These are phyloP conservation scores for Flaveria linearis DNA, from an alignment of 129 eudicot species.

Conservation along the genomic window DNA sequence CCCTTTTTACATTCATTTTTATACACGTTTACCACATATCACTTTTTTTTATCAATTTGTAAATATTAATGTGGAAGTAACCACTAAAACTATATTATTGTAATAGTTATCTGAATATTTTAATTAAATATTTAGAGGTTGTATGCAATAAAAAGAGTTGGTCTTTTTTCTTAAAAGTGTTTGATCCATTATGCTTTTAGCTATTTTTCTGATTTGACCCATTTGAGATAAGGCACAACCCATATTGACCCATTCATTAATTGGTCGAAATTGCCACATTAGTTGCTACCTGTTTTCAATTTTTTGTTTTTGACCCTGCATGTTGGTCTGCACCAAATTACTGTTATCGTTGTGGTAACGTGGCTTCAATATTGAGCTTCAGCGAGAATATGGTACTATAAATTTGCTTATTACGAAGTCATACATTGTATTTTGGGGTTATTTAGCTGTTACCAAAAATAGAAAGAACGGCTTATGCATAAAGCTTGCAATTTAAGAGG, in stretches of 20 bases:
- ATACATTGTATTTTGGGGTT: neutral
- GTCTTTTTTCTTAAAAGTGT: neutral
- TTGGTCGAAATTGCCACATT: neutral
- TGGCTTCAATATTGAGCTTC: conserved; percentile 96
- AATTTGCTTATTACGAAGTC: neutral
- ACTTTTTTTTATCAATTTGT: neutral
- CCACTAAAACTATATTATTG: neutral
- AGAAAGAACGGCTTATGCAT: neutral
- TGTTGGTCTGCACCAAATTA: conserved; percentile 99
- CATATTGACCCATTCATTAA: neutral
- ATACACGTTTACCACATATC: neutral
- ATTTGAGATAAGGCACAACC: neutral
- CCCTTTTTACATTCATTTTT: conserved; percentile 10
- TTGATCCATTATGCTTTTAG: neutral
- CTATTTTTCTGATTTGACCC: neutral
- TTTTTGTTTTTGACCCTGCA: conserved; percentile 33
- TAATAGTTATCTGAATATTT: neutral
- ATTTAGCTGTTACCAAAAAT: neutral
- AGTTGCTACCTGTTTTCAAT: conserved; percentile 3
- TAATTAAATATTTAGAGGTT: neutral
- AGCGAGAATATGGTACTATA: conserved; percentile 88
- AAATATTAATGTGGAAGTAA: neutral
- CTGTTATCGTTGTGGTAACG: conserved; percentile 98
- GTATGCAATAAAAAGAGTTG: neutral
- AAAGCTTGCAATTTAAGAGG: neutral